Base-by-base conservation (phyloP, 345 rosid species). In the Corymbia maculata region DNA sequence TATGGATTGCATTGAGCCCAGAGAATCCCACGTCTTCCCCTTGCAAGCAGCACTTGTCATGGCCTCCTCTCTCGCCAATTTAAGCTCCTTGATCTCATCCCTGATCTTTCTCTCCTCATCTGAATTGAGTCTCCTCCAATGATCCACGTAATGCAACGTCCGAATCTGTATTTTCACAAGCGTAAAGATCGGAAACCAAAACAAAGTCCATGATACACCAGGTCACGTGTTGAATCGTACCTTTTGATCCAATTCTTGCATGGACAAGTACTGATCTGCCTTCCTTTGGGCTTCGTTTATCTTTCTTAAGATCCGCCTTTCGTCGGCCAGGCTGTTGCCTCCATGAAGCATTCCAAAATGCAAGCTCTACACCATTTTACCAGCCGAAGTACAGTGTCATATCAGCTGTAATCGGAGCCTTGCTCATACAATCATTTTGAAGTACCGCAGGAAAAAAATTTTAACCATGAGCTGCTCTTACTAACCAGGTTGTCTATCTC, bases 271-370 rank as follows among this genome's bases (percentile, higher is more conserved):
- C 19, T 42, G 42, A 86, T 59, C 32, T 32, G 28, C 45, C 75
- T 53, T 47, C 79, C 75, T 44, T 3, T 24, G 79, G 68, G 87
- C 68, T 42, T 36, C 14, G 8, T 22, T 21, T 70, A 21, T 21
- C 87, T 86, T 59, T 45, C 49, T 86, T 28, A 86, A 61, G 70
- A 86, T 14, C 79, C 28, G 57, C 52, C 87, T 86, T 61, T 86
- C 87, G 36, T 86, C 79, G 9, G 79, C 87, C 87, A 86, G 51
- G 79, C 26, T 86, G 52, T 86, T 86, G 87, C 87, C 26, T n/a
- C 87, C 87, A 59, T 86, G 79, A 51, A 86, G 87, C 87, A 86
- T 86, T 28, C 87, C 87, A 47, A 86, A 86, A 59, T 86, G 87
- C 15, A 86, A 86, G 49, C 87, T 61, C 87, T 86, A 26, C 51